phyloP scores from a whole-genome alignment of 2,329 filamentous ascomycete genomes.

The Berkeleyomyces rouxiae region DNA sequence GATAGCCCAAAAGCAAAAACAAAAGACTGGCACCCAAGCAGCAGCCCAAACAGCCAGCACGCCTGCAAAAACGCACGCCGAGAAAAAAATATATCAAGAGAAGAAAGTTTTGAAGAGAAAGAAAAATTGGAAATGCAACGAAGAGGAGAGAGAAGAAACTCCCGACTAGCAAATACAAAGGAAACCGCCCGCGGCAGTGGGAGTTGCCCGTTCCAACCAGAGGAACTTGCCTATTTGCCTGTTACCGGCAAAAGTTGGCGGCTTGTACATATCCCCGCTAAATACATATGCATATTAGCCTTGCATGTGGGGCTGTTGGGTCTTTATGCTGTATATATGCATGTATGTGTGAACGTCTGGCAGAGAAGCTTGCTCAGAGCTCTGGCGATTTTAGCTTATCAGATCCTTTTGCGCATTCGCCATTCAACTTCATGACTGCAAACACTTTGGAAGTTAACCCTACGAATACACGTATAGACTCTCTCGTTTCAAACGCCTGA shows the following conservation, averaged over 20 bases:
- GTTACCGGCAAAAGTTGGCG: not conserved
- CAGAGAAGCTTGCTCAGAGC: not conserved
- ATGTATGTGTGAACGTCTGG: too few species aligned
- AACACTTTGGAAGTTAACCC: not conserved
- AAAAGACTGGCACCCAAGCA: too few species aligned
- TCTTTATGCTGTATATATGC: not conserved
- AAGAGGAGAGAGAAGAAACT: slow-evolving; percentile 4
- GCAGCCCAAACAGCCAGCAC: not conserved
- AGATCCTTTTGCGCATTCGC: not conserved
- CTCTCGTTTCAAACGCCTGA: too few species aligned
- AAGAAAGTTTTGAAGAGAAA: slow-evolving; percentile 1
- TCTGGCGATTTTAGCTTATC: not conserved
- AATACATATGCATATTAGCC: not conserved
- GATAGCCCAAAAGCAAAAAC: not conserved
- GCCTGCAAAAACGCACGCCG: not conserved
- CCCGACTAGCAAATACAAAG: slow-evolving; percentile 6
- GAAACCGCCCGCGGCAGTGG: not conserved
- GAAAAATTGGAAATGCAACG: slow-evolving; percentile 1
- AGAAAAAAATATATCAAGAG: slow-evolving; percentile 6
- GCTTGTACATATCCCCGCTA: not conserved
- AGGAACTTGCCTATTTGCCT: not conserved
- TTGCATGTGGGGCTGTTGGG: not conserved
- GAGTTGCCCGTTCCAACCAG: not conserved
- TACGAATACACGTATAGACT: not conserved
- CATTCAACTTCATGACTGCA: not conserved